Evolutionary conservation across 441 rosid genomes (phyloP), one percentile per base, ranked within the genome.

Genomic region (Arabidopsis lyrata): DNA sequence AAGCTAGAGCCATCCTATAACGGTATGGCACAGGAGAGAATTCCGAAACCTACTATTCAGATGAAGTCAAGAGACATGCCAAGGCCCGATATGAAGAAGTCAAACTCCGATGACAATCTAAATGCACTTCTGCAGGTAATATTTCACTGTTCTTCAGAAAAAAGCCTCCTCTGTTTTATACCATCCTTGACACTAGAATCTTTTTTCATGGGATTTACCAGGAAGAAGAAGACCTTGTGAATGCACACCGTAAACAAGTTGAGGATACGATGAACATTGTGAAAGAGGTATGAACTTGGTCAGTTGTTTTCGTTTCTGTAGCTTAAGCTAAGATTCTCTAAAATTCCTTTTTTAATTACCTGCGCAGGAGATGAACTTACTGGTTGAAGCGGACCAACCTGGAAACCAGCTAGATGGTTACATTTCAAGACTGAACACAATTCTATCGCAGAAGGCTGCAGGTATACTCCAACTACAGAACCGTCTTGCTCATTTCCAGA

Each of bases 341-440:
- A 63, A 41, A 18, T 36, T 22, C 31, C 35, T 16, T 20, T 2
- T 48, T 1, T 0, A 68, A 67, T 68, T 5, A 6, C 45, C 16
- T 75, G 49, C 44, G 83, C 79, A 91, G 97, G 97, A 91, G 81
- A 91, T 91, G 97, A 81, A 85, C 71, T 72, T 91, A 70, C 81
- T 91, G 6, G 87, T 82, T 66, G 86, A 89, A 84, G 97, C 86
- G 44, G 92, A 91, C 77, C 86, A 88, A 81, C 98, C 97, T 0
- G 97, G 96, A 72, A 93, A 93, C 80, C 96, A 87, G 70, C 85
- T 93, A 32, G 94, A 91, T 70, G 88, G 83, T 69, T 93, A 91
- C 78, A 73, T 93, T 45, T 80, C 88, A 12, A 91, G 84, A 70
- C 77, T 91, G 55, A 86, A 89, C 78, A 73, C 83, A 68, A 86